Base-by-base conservation (phyloP, 192 early-diverging fungal species). In the Mortierella antarctica region DNA sequence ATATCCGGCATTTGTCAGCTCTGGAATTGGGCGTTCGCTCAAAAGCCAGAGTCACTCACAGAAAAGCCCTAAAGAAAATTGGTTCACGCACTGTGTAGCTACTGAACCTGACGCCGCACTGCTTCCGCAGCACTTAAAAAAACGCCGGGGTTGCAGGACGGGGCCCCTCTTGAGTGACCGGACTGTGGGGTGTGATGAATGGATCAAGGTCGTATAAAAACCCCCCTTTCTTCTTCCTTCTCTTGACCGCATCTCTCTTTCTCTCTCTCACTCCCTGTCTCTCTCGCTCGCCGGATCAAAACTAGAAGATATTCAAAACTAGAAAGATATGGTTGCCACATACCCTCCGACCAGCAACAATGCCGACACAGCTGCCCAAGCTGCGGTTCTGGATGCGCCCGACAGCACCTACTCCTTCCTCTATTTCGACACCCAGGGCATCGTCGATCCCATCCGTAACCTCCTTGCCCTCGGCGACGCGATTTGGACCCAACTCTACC, bases 361-460 rank as follows among this genome's bases (percentile, higher is more conserved):
- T 21, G 48, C 51, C 39, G 47, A 71, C 48, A 72, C 77, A 0
- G 40, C 77, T 8, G 59, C 65, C 1, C 59, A 68, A 40, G 63
- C 74, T 31, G 67, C 66, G 4, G 53, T 72, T 5, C 65, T 80
- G n/a, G 77, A 71, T 21, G 58, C 63, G 2, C 58, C 56, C 10
- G 59, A 71, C 17, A 67, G 64, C 23, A 80, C 77, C 17, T 80
- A 57, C 55, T 80, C 77, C 1, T 60, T 80, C 13, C 54, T 80
- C 21, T 80, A 80, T 54, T 72, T 80, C 54, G 77, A 80, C 31
- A 80, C 70, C 41, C 57, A 72, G 45, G 77, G 77, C 2, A 63
- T 72, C 20, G 46, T 45, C 11, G 65, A 51, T n/a, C 13, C 77
- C 1, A 67, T 68, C 18, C 77, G 70, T 10, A 71, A 68, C 60